Conservation (phyloP, 2,329 filamentous ascomycete genomes). For the Penicillium sp. region DNA sequence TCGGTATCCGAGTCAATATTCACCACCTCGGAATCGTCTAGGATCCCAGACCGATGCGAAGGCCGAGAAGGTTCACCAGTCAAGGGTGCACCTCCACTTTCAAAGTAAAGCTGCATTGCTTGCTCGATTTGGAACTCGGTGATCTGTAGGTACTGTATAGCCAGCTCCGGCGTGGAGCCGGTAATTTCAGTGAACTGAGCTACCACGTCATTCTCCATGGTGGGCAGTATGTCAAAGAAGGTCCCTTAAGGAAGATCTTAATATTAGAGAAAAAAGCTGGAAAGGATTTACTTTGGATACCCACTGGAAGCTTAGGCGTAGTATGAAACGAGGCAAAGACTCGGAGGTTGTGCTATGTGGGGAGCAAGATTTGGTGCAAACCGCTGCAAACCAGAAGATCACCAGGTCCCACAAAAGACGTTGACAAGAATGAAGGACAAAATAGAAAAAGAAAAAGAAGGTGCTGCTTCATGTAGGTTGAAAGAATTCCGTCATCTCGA, state of each 20-base stretch:
- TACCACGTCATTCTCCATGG: conserved; percentile 69
- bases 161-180: conserved; percentile 67
- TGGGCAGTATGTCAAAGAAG: conserved; percentile 13
- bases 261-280: conserved; percentile 1
- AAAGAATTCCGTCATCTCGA: conserved; percentile 3
- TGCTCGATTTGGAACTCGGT: conserved; percentile 81
- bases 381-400: conserved; percentile 27
- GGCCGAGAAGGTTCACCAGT: conserved; percentile 48
- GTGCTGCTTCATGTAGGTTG: conserved; percentile 1
- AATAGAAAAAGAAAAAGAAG: conserved; percentile 3
- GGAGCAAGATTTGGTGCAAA: conserved; percentile 26
- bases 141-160: conserved; percentile 77
- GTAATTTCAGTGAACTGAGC: conserved; percentile 80
- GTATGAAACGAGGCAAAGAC: conserved; percentile 5
- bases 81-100: conserved; percentile 66
- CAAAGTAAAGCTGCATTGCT: conserved; percentile 86
- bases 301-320: neutral
- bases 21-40: conserved; percentile 62
- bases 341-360: conserved; percentile 8
- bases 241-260: neutral
- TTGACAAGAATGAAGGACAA: neutral
- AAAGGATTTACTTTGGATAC: neutral
- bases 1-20: conserved; percentile 78
- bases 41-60: conserved; percentile 38
- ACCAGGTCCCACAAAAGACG: conserved; percentile 7